Percentiles rank a stretch among this genome's conserved stretches.
These are phyloP conservation scores for Phytopythium mirpurense DNA, from an alignment of 352 stramenopile genomes.

Conservation along the genomic window DNA sequence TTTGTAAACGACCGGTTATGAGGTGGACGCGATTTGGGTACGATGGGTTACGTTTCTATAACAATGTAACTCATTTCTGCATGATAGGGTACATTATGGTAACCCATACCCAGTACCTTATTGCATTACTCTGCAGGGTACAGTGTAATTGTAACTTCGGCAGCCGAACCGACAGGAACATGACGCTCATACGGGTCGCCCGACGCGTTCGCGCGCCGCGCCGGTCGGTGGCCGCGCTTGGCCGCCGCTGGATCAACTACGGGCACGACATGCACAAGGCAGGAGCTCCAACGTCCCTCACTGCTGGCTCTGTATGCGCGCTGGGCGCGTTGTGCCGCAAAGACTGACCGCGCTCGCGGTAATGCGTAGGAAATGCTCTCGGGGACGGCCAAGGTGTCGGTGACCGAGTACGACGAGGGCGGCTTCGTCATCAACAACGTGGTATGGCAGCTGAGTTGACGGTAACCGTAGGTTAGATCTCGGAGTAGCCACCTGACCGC, in stretches of 20 bases:
- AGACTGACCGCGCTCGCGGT: neutral
- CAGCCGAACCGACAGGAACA: conserved; percentile 9
- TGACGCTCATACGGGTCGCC: conserved; percentile 22
- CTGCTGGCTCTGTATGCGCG: no score
- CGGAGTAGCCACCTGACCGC: no score
- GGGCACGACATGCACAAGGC: conserved; percentile 83
- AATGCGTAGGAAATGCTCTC: conserved; percentile 72
- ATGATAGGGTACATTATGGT: no score
- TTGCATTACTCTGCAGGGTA: conserved; percentile 5
- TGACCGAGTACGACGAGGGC: conserved; percentile 83
- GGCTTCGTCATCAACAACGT: conserved; percentile 83
- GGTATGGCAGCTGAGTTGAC: no score
- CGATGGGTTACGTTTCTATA: no score
- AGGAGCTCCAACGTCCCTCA: no score
- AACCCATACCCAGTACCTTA: no score
- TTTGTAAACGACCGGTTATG: neutral
- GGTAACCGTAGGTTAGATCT: no score
- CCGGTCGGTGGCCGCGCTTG: conserved; percentile 11
- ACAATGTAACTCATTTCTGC: no score
- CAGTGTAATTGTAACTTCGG: neutral
- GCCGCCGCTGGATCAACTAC: conserved; percentile 67
- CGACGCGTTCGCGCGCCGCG: conserved; percentile 13
- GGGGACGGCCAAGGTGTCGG: conserved; percentile 68
- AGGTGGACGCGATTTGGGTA: neutral
- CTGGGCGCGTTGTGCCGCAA: neutral